Percentiles rank a stretch among this genome's conserved stretches.
phyloP scores from a whole-genome alignment of 1,139 yeast genomes.

The Geotrichum cucujoidarum region DNA sequence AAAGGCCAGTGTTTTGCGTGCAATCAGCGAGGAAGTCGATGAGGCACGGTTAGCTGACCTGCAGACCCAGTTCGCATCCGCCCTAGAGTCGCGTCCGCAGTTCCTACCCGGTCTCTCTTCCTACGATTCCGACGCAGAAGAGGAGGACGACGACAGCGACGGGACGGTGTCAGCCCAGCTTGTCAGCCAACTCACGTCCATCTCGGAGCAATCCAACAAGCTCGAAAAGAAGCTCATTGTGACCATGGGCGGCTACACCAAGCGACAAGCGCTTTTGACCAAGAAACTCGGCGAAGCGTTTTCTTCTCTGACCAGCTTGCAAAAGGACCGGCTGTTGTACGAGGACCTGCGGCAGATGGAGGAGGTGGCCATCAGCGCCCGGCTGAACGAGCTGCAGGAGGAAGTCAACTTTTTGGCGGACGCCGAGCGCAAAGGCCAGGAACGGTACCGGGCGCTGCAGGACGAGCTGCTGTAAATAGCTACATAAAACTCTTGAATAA shows the following conservation, averaged over 20 bases:
- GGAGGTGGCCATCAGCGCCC: constrained; percentile 31
- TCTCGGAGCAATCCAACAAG: constrained; percentile 35
- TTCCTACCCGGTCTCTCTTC: constrained; percentile 12
- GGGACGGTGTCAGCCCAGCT: constrained; percentile 21
- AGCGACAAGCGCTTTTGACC: constrained; percentile 33
- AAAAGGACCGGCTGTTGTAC: constrained; percentile 30
- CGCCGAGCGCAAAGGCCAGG: constrained; percentile 41
- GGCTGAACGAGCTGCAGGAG: constrained; percentile 39
- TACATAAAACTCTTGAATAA: not conserved
- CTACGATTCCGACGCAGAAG: not conserved
- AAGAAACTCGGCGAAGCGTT: constrained; percentile 32
- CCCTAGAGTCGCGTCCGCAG: constrained; percentile 21
- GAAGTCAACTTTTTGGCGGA: constrained; percentile 41
- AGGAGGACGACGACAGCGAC: constrained; percentile 15
- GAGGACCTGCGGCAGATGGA: constrained; percentile 35
- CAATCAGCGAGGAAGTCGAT: constrained; percentile 35
- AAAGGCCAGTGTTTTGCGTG: constrained; percentile 32
- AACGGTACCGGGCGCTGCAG: constrained; percentile 31
- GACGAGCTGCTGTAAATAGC: no score
- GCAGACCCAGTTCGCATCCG: constrained; percentile 13
- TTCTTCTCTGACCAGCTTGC: constrained; percentile 31
- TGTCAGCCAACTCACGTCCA: constrained; percentile 23
- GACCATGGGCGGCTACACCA: constrained; percentile 39
- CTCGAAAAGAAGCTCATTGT: constrained; percentile 37
- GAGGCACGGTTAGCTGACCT: not conserved